These are phyloP conservation scores for Conoideocrella luteorostrata DNA, from an alignment of 2,329 filamentous ascomycete species.

Conservation along the genomic window DNA sequence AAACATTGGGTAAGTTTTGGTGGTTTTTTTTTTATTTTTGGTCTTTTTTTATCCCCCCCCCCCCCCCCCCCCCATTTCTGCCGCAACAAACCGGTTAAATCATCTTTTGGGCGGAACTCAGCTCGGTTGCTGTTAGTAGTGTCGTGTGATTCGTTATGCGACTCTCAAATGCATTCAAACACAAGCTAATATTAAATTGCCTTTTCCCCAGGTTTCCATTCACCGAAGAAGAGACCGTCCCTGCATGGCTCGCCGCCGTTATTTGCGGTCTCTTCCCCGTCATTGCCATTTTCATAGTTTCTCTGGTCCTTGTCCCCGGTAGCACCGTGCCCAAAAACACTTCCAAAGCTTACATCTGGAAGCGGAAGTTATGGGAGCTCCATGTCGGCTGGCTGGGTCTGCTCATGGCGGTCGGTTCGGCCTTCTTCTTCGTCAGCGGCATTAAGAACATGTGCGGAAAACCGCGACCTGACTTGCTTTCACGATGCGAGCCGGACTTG, in stretches of 20 bases:
- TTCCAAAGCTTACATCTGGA: conserved; percentile 62
- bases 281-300: conserved; percentile 60
- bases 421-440: conserved; percentile 76
- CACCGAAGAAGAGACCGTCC: conserved; percentile 64
- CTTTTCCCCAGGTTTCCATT: conserved; percentile 59
- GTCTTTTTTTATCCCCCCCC: no score
- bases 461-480: conserved; percentile 75
- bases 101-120: no score
- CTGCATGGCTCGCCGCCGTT: conserved; percentile 57
- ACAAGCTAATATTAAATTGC: no score
- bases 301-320: conserved; percentile 66
- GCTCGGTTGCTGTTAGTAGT: no score
- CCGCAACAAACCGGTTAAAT: no score
- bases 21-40: no score
- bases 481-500: conserved; percentile 71
- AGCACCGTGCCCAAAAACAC: conserved; percentile 57
- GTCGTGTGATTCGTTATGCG: no score
- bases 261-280: conserved; percentile 59
- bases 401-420: conserved; percentile 61
- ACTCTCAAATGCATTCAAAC: no score
- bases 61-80: no score
- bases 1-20: no score
- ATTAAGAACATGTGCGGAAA: conserved; percentile 73
- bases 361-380: conserved; percentile 83
- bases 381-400: conserved; percentile 82